A percentile compares a stretch with the other conserved stretches of the same genome.
These are phyloP conservation scores for Arthrobotrys musiformis DNA, from an alignment of 2,329 filamentous ascomycete species.

Conservation along the genomic window DNA sequence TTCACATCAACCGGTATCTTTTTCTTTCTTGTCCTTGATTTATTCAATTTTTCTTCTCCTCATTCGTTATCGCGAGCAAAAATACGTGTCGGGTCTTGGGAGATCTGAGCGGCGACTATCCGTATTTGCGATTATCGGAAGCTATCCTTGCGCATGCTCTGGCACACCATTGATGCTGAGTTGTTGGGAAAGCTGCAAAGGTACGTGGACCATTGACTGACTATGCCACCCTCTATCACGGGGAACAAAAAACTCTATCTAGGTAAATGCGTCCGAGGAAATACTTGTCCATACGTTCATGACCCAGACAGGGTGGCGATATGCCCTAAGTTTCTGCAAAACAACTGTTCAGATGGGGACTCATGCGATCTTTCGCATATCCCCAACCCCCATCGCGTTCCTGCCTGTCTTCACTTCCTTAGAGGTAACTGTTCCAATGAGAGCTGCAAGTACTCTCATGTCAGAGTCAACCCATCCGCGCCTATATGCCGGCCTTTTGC, in stretches of 20 bases:
- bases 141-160: slow-evolving; percentile 50
- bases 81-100: slow-evolving; percentile 56
- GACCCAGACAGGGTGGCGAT: slow-evolving; percentile 87
- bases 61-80: slow-evolving; percentile 63
- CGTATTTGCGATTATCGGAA: slow-evolving; percentile 53
- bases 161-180: slow-evolving; percentile 53
- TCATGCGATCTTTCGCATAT: slow-evolving; percentile 93
- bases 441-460: slow-evolving; percentile 87
- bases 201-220: slow-evolving; percentile 65
- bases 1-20: slow-evolving; percentile 69
- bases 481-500: slow-evolving; percentile 87
- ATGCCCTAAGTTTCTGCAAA: slow-evolving; percentile 86
- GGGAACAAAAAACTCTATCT: slow-evolving; percentile 59
- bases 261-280: slow-evolving; percentile 89
- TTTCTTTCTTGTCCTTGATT: slow-evolving; percentile 60
- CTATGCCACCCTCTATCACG: slow-evolving; percentile 49
- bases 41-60: slow-evolving; percentile 23
- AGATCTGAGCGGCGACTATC: slow-evolving; percentile 50
- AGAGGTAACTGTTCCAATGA: slow-evolving; percentile 89
- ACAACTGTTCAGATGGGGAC: slow-evolving; percentile 78
- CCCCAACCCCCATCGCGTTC: slow-evolving; percentile 81
- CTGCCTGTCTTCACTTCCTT: slow-evolving; percentile 88
- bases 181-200: slow-evolving; percentile 63
- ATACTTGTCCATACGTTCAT: slow-evolving; percentile 81
- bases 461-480: slow-evolving; percentile 78